A percentile compares a stretch with the other conserved stretches of the same genome.
phyloP scores from a whole-genome alignment of 768 basidiomycete species.

The Collybiopsis confluens region DNA sequence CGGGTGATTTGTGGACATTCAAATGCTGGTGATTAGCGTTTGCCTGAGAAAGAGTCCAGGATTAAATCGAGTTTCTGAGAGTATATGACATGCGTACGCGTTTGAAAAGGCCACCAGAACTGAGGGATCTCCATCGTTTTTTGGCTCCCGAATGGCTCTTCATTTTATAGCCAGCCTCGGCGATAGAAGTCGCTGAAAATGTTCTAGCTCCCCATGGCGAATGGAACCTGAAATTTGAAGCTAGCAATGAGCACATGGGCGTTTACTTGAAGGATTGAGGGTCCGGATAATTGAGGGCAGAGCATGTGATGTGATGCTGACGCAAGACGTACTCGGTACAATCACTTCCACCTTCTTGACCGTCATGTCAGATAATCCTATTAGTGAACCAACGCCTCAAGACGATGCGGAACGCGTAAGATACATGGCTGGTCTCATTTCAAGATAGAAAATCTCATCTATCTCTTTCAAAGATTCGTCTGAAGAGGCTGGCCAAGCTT shows the following conservation, averaged over 20 bases:
- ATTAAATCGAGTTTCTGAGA: neutral
- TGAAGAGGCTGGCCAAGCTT: constrained; percentile 87
- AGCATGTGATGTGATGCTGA: neutral
- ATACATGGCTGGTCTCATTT: constrained; percentile 5
- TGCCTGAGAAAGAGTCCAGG: constrained; percentile 46
- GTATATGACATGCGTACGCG: constrained; percentile 43
- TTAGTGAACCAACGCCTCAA: constrained; percentile 45
- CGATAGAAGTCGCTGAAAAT: constrained; percentile 58
- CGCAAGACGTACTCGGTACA: no score
- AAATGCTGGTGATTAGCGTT: constrained; percentile 71
- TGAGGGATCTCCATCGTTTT: constrained; percentile 73
- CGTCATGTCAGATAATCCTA: constrained; percentile 5
- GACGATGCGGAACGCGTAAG: constrained; percentile 80
- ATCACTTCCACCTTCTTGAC: neutral
- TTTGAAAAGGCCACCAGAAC: constrained; percentile 65
- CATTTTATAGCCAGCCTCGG: constrained; percentile 67
- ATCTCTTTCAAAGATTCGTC: constrained; percentile 61
- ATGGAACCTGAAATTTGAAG: constrained; percentile 7
- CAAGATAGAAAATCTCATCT: neutral
- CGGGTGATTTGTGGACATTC: constrained; percentile 64
- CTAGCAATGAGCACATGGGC: constrained; percentile 18
- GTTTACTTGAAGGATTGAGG: neutral
- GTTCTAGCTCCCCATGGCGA: constrained; percentile 24
- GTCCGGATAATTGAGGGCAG: neutral
- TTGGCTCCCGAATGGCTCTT: constrained; percentile 80